Percentiles rank a stretch among this genome's conserved stretches.
These are phyloP conservation scores for Garcia nutans DNA, from an alignment of 345 rosid species.

Conservation along the genomic window DNA sequence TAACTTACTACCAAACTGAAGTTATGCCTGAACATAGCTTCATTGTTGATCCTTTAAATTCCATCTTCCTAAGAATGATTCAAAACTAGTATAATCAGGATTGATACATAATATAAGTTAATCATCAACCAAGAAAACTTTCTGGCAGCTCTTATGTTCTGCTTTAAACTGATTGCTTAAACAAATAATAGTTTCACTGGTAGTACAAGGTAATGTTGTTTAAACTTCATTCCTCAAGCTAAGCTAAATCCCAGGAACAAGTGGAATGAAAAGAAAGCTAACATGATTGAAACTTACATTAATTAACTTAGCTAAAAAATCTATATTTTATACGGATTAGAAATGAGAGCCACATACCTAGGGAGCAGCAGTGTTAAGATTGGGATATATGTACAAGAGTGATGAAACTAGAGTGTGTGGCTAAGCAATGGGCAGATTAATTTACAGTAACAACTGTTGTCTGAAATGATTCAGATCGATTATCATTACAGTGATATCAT, in stretches of 20 bases:
- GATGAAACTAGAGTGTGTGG: neutral
- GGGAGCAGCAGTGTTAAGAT: neutral
- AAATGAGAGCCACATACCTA: neutral
- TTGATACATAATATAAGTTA: no score
- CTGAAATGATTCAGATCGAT: conserved; percentile 59
- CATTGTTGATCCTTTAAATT: no score
- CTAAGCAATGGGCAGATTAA: neutral
- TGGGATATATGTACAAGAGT: neutral
- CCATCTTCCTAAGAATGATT: no score
- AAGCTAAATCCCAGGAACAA: neutral
- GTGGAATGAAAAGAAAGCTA: neutral
- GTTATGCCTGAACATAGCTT: no score
- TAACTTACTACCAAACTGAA: no score
- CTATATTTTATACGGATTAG: neutral
- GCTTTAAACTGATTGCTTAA: neutral
- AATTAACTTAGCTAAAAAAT: neutral
- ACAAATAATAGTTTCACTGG: neutral
- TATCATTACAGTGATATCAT: conserved; percentile 74
- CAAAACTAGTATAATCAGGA: no score
- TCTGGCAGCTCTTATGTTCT: neutral
- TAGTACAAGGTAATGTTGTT: neutral
- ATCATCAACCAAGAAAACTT: no score
- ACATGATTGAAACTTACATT: neutral
- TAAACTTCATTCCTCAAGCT: neutral
- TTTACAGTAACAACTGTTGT: conserved; percentile 19